phyloP scores from a whole-genome alignment of 352 stramenopile species.

The Phytophthora agathidicida region DNA sequence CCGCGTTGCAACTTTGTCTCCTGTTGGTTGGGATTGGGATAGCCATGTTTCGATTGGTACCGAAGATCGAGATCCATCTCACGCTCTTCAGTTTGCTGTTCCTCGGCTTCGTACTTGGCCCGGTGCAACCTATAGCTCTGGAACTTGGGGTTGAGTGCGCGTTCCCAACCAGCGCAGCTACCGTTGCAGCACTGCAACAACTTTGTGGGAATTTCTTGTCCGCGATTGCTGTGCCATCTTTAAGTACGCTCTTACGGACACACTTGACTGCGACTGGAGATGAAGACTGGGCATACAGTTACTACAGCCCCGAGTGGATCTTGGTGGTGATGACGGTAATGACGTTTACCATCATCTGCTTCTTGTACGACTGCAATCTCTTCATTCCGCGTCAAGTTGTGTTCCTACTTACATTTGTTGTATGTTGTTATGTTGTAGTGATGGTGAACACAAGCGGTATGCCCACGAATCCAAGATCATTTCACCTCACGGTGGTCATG shows the following conservation, averaged over 20 bases:
- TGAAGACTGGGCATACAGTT: conserved; percentile 52
- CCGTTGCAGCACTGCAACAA: conserved; percentile 71
- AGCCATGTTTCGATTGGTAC: conserved; percentile 45
- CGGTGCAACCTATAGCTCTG: conserved; percentile 64
- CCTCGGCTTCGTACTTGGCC: conserved; percentile 60
- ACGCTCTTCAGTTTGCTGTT: conserved; percentile 45
- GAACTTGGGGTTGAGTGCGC: conserved; percentile 74
- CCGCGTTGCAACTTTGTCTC: conserved; percentile 54
- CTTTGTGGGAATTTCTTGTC: conserved; percentile 78
- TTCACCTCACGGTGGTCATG: neutral
- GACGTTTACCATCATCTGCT: conserved; percentile 54
- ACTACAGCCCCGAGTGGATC: conserved; percentile 56
- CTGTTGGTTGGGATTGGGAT: conserved; percentile 45
- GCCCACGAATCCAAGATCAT: conserved; percentile 40
- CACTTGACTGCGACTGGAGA: conserved; percentile 39
- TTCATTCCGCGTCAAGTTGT: neutral
- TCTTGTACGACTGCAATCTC: conserved; percentile 40
- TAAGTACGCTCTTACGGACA: conserved; percentile 51
- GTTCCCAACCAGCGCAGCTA: conserved; percentile 72
- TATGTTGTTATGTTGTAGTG: conserved; percentile 19
- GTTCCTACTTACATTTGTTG: neutral
- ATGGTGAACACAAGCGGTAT: conserved; percentile 65
- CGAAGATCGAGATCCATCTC: conserved; percentile 24
- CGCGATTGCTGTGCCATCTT: conserved; percentile 50
- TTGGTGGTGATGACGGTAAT: conserved; percentile 43